Conservation (phyloP, 208 protist species). For the Wallacemonas collosoma region DNA sequence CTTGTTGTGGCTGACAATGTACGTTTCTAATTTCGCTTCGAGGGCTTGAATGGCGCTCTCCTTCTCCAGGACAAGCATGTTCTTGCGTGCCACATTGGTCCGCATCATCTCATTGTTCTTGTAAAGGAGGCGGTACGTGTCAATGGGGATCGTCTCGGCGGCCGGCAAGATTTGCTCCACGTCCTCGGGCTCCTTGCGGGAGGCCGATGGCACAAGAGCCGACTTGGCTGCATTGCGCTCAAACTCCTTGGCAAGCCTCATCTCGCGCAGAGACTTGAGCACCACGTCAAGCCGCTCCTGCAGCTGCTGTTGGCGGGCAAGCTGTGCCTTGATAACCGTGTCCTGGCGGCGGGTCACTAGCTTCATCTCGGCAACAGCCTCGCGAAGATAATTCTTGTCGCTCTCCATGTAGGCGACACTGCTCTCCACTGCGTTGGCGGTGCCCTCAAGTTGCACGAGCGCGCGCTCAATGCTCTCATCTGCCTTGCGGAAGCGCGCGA, state of each 20-base stretch:
- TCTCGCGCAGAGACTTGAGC: constrained; percentile 73
- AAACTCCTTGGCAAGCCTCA: constrained; percentile 83
- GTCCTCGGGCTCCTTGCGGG: constrained; percentile 76
- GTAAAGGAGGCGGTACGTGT: constrained; percentile 85
- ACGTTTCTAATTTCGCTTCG: constrained; percentile 66
- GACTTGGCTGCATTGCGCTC: constrained; percentile 74
- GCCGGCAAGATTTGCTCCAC: constrained; percentile 77
- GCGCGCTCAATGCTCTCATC: constrained; percentile 45
- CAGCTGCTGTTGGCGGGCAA: constrained; percentile 81
- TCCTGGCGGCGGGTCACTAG: constrained; percentile 72
- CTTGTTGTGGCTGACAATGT: constrained; percentile 58
- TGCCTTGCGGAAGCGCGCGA: constrained; percentile 54
- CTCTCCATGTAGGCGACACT: constrained; percentile 69
- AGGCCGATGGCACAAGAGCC: constrained; percentile 69
- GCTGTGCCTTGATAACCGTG: constrained; percentile 78
- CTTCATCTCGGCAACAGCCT: constrained; percentile 71
- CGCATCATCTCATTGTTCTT: constrained; percentile 88
- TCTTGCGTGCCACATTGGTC: constrained; percentile 81
- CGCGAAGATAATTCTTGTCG: constrained; percentile 76
- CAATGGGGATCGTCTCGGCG: constrained; percentile 78
- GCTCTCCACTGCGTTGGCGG: constrained; percentile 24
- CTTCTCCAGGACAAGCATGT: constrained; percentile 92
- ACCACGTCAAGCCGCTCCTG: constrained; percentile 77
- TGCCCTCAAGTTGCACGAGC: constrained; percentile 48
- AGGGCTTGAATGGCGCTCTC: constrained; percentile 80